Conservation (phyloP, 2,329 filamentous ascomycete genomes). For the Botrytis squamosa region DNA sequence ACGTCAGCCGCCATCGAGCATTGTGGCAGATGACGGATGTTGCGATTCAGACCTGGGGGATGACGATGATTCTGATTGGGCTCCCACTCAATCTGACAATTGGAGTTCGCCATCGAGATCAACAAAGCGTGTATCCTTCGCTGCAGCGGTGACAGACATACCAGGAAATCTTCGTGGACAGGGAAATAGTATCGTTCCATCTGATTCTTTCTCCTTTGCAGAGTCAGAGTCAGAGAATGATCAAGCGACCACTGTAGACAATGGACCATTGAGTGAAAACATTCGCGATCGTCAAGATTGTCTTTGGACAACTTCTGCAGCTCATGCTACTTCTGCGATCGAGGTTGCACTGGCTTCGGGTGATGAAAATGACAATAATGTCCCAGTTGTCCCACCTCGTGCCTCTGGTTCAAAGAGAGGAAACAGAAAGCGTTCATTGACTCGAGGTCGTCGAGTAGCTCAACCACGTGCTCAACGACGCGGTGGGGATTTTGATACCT, state of each 20-base stretch:
- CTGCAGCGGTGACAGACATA: not conserved
- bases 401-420: not conserved
- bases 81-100: not conserved
- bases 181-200: not conserved
- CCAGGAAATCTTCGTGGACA: not conserved
- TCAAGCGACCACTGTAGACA: not conserved
- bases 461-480: not conserved
- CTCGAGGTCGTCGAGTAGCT: not conserved
- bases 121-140: not conserved
- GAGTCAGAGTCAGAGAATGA: not conserved
- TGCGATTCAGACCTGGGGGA: not conserved
- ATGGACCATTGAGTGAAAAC: not conserved
- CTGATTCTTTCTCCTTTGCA: not conserved
- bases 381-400: not conserved
- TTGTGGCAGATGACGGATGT: not conserved
- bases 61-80: not conserved
- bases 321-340: not conserved
- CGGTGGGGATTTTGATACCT: no score
- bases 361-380: no score
- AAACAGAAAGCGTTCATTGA: not conserved
- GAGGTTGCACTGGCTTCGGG: not conserved
- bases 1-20: not conserved
- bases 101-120: not conserved
- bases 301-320: not conserved
- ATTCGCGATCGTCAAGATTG: not conserved